phyloP scores from a whole-genome alignment of 495 filamentous ascomycete species.

The Penicillium ucsense region DNA sequence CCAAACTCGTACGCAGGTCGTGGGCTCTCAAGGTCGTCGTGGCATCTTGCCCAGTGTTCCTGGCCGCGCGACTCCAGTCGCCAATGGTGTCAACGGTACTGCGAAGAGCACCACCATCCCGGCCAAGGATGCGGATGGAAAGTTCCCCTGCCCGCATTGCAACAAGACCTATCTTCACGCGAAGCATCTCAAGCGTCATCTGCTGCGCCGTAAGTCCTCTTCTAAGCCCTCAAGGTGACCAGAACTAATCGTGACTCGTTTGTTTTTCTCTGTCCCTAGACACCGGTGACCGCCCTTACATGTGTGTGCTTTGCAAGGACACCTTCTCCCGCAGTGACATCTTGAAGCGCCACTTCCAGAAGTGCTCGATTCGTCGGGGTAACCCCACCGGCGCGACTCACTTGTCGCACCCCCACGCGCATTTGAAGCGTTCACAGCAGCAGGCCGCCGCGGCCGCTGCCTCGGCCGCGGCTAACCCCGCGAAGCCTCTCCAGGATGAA shows the following conservation, averaged over 20 bases:
- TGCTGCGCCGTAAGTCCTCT: constrained; percentile 75
- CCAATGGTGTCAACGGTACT: constrained; percentile 45
- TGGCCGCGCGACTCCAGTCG: constrained; percentile 59
- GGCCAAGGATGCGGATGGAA: constrained; percentile 88
- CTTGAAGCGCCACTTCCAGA: constrained; percentile 95
- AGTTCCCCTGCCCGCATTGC: constrained; percentile 95
- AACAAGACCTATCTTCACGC: constrained; percentile 96
- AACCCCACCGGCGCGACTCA: constrained; percentile 90
- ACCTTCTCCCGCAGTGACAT: constrained; percentile 99
- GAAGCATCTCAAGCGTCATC: constrained; percentile 94
- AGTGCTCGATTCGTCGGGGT: constrained; percentile 89
- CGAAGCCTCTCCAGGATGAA: constrained; percentile 39
- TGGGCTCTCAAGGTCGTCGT: constrained; percentile 81
- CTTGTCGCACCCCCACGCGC: constrained; percentile 81
- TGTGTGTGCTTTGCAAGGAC: constrained; percentile 92
- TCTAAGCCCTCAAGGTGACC: no score
- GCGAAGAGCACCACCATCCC: constrained; percentile 74
- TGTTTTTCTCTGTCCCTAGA: constrained; percentile 40
- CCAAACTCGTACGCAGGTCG: constrained; percentile 71
- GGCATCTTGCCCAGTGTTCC: constrained; percentile 87
- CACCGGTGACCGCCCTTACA: constrained; percentile 93
- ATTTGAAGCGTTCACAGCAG: constrained; percentile 67
- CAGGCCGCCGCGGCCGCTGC: constrained; percentile 28
- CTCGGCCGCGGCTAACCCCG: constrained; percentile 47
- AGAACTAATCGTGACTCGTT: not conserved